Evolutionary conservation across 345 rosid genomes (phyloP).

Genomic region (Iberis pinnata): DNA sequence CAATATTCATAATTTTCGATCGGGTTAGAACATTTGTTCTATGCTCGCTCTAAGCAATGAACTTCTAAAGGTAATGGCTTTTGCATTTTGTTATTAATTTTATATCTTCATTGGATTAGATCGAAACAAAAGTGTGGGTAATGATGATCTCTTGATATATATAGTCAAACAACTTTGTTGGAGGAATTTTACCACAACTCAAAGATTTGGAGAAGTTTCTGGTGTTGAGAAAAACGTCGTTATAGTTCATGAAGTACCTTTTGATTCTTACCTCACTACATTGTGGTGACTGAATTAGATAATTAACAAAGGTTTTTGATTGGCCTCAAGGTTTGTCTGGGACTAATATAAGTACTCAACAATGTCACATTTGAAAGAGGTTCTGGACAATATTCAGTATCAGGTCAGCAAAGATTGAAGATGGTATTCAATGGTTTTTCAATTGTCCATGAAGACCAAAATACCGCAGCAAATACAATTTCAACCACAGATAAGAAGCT

Average conservation of each 20-base stretch:
- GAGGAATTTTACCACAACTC: slow-evolving; percentile 93
- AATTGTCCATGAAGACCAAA: too few relatives aligned
- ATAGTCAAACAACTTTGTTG: slow-evolving; percentile 86
- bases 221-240: slow-evolving; percentile 75
- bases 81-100: not conserved
- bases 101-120: not conserved
- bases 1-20: slow-evolving; percentile 87
- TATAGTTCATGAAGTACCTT: slow-evolving; percentile 89
- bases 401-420: slow-evolving; percentile 91
- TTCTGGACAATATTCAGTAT: slow-evolving; percentile 68
- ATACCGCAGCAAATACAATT: too few relatives aligned
- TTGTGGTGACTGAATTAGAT: not conserved
- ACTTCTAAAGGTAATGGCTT: slow-evolving; percentile 60
- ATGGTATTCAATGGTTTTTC: too few relatives aligned
- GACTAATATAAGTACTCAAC: slow-evolving; percentile 94
- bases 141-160: slow-evolving; percentile 22
- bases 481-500: too few relatives aligned
- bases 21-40: slow-evolving; percentile 98
- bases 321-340: slow-evolving; percentile 76
- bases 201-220: slow-evolving; percentile 89
- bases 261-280: slow-evolving; percentile 90
- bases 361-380: slow-evolving; percentile 85
- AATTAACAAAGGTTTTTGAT: slow-evolving; percentile 10
- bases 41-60: slow-evolving; percentile 94
- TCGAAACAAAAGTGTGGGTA: slow-evolving; percentile 4